Percentiles rank a stretch among this genome's conserved stretches.
phyloP scores from a whole-genome alignment of 495 filamentous ascomycete species.

The Podospora tetraspora region DNA sequence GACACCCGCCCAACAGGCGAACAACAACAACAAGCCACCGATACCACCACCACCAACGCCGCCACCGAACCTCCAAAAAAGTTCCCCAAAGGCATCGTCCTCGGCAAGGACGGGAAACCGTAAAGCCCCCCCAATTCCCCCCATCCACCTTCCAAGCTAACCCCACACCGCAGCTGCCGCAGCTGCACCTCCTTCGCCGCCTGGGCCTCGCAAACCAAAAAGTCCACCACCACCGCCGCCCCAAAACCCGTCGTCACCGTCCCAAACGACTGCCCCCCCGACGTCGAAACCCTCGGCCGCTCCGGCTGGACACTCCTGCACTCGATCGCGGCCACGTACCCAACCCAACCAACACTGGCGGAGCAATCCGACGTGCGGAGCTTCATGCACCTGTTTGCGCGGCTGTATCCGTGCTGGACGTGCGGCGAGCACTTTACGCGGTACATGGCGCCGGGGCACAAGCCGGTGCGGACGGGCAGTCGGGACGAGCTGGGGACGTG shows the following conservation, averaged over 20 bases:
- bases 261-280: slow-evolving; percentile 61
- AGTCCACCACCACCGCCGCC: slow-evolving; percentile 44
- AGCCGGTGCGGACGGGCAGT: slow-evolving; percentile 53
- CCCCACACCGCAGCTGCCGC: slow-evolving; percentile 60
- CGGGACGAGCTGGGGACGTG: slow-evolving; percentile 77
- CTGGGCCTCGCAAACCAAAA: slow-evolving; percentile 53
- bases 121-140: slow-evolving; percentile 41
- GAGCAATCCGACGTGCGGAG: slow-evolving; percentile 68
- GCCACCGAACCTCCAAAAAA: slow-evolving; percentile 31
- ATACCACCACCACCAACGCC: neutral
- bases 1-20: neutral
- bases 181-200: slow-evolving; percentile 71
- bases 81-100: slow-evolving; percentile 71
- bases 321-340: slow-evolving; percentile 83
- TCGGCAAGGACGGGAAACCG: slow-evolving; percentile 96
- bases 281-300: slow-evolving; percentile 80
- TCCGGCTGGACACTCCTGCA: slow-evolving; percentile 91
- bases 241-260: slow-evolving; percentile 29
- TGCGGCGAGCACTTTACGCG: slow-evolving; percentile 87
- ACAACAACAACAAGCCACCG: neutral
- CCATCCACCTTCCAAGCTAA: neutral
- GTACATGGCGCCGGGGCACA: slow-evolving; percentile 70
- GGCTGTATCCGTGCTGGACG: slow-evolving; percentile 88
- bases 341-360: slow-evolving; percentile 52
- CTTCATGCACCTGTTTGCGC: slow-evolving; percentile 77